Base-by-base conservation (phyloP, 108 stramenopile genomes). In the Chaetoceros tenuissimus region DNA sequence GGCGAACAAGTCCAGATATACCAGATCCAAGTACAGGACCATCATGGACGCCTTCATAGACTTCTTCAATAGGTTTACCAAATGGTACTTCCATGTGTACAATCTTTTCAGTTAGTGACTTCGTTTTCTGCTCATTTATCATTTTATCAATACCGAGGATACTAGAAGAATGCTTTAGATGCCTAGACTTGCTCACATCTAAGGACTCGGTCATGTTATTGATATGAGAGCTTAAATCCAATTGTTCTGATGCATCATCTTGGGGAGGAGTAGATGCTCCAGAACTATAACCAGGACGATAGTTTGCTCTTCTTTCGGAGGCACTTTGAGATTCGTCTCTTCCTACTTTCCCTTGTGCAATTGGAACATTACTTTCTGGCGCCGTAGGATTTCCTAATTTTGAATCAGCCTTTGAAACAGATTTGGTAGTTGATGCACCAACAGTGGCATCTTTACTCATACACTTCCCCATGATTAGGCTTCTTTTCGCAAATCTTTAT, bases 31-130 rank as follows among this genome's bases (percentile, higher is more conserved):
- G 51, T 0, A 93, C 84, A 0, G 79, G 79, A 31, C 87, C 85
- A 50, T 81, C 76, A 66, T 93, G 87, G 20, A 93, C 84, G 1
- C 85, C 85, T 48, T 85, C 77, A 53, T 93, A 89, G 0, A 89
- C 91, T 65, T 92, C 85, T 31, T 89, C 87, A 48, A 87, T 89
- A 30, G 87, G 91, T 71, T 85, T 87, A 24, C 89, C 89, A 46
- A 91, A 81, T 7, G 89, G 85, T 29, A 87, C 85, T 57, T 91
- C 85, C 62, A 86, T 87, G 23, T 84, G 88, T 0, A 89, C 88
- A 10, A 89, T 67, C 52, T 84, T 85, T 24, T 59, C 48, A 13
- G 53, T 51, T 7, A 82, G 30, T 28, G 63, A 64, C 26, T 73
- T 71, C 29, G 65, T 69, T 48, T 72, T 62, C 24, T 77, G 69